Conservation (phyloP, 169 alveolate species). For the Eimeria tenella region DNA sequence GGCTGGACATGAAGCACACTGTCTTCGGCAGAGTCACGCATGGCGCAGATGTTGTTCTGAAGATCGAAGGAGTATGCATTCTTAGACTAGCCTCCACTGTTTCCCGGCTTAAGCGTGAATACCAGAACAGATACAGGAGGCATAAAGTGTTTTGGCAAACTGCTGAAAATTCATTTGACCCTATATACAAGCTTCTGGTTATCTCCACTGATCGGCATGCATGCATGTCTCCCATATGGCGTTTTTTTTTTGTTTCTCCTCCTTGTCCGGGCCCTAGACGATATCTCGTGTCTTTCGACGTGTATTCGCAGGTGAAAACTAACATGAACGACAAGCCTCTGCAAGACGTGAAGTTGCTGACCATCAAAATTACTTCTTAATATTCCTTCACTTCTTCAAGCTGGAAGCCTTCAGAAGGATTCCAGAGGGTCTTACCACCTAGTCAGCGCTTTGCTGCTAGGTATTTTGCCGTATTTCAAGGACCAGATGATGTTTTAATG, state of each 20-base stretch:
- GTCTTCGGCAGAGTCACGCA: constrained; percentile 98
- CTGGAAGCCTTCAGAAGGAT: no score
- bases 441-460: no score
- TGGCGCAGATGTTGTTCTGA: constrained; percentile 95
- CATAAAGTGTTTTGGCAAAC: no score
- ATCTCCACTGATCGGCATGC: background rate
- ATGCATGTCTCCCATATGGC: background rate
- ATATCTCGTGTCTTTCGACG: background rate
- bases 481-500: no score
- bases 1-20: constrained; percentile 98
- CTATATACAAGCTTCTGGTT: no score
- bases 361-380: constrained; percentile 59
- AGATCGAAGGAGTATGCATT: constrained; percentile 91
- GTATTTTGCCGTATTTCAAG: no score
- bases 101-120: no score
- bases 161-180: no score
- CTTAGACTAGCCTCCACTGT: background rate
- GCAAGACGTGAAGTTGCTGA: constrained; percentile 68
- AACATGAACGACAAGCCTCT: constrained; percentile 60
- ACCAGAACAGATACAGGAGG: no score
- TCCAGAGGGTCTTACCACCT: no score
- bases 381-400: no score
- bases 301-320: constrained; percentile 59
- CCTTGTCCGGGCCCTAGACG: no score
- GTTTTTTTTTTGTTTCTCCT: background rate